Percentiles rank a stretch among this genome's conserved stretches.
phyloP scores from a whole-genome alignment of 2,329 filamentous ascomycete genomes.

The Xylariales sp. region DNA sequence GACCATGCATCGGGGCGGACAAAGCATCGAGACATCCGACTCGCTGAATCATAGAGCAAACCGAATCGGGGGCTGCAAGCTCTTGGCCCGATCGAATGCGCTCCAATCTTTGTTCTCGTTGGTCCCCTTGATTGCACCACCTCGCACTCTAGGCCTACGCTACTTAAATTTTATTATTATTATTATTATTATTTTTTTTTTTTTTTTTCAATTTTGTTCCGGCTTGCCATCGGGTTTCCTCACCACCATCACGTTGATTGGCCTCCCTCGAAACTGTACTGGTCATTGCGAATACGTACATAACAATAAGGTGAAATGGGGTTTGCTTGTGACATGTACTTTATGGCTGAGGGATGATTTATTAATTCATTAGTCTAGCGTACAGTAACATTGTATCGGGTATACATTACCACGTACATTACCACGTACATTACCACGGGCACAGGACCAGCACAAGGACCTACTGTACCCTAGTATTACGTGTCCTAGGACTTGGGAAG shows the following conservation, averaged over 20 bases:
- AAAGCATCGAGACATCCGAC: slow-evolving; percentile 15
- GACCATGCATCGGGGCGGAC: slow-evolving; percentile 10
- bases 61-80: slow-evolving; percentile 1
- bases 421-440: not conserved
- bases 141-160: slow-evolving; percentile 5
- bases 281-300: not conserved
- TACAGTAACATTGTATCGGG: not conserved
- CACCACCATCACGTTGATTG: slow-evolving; percentile 11
- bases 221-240: not conserved
- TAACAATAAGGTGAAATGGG: not conserved
- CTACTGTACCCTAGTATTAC: slow-evolving; percentile 11
- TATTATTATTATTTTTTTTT: not conserved
- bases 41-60: slow-evolving; percentile 8
- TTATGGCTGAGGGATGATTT: slow-evolving; percentile 6
- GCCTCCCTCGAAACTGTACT: slow-evolving; percentile 7
- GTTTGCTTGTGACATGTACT: slow-evolving; percentile 22
- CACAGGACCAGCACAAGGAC: not conserved
- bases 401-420: not conserved
- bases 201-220: slow-evolving; percentile 1
- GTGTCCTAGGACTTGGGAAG: slow-evolving; percentile 15
- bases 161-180: not conserved
- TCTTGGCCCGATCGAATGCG: slow-evolving; percentile 15
- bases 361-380: not conserved
- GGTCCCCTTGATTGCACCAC: slow-evolving; percentile 4
- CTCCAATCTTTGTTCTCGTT: slow-evolving; percentile 4